phyloP scores from a whole-genome alignment of 148 eudicot genomes.

The Silene uniflora region DNA sequence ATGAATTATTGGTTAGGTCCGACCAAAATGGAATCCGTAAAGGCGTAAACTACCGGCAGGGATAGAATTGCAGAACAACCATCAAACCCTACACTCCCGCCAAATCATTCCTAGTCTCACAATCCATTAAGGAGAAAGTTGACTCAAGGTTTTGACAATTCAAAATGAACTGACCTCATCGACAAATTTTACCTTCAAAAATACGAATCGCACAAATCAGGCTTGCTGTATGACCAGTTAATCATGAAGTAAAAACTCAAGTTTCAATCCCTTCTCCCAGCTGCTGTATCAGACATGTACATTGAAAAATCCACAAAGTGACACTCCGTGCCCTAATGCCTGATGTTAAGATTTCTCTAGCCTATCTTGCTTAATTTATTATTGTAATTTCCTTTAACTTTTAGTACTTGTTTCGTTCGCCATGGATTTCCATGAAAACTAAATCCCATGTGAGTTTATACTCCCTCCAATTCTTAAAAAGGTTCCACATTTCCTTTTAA shows the following conservation, averaged over 20 bases:
- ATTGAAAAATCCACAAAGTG: not conserved
- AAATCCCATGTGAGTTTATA: too few relatives aligned
- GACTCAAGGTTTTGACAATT: not conserved
- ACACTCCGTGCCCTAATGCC: not conserved
- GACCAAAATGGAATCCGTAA: not conserved
- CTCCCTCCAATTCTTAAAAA: too few relatives aligned
- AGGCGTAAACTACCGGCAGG: too few relatives aligned
- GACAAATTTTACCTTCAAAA: not conserved
- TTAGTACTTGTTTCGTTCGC: too few relatives aligned
- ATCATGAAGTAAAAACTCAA: conserved; percentile 6
- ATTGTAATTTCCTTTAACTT: not conserved
- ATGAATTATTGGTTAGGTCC: too few relatives aligned
- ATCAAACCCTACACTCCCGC: not conserved
- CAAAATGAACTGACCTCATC: not conserved
- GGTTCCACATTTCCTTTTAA: too few relatives aligned
- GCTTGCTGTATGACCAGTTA: not conserved
- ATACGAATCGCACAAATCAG: not conserved
- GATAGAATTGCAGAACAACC: conserved; percentile 1
- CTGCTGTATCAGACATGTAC: not conserved
- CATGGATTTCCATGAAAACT: too few relatives aligned
- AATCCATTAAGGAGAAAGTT: not conserved
- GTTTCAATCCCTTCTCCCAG: not conserved
- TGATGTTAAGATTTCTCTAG: not conserved
- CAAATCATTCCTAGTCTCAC: not conserved
- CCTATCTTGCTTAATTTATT: not conserved